Base-by-base conservation (phyloP, 768 basidiomycete species). In the Psilocybe cyanescens region DNA sequence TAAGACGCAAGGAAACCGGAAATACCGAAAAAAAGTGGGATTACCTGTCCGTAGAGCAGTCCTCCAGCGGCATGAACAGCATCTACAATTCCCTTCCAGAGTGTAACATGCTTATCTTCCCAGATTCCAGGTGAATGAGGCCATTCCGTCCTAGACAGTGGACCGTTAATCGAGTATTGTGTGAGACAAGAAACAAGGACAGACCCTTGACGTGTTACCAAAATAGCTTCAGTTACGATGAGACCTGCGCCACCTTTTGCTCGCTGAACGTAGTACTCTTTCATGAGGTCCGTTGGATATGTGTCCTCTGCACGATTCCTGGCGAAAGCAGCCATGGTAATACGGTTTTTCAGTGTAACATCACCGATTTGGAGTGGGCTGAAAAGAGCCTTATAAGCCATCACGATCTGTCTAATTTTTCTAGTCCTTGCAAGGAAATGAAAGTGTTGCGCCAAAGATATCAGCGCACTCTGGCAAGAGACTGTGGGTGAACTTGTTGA, bases 51-150 rank as follows among this genome's bases (percentile, higher is more conserved):
- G 50, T 81, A 82, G 19, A 85, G 80, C 28, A 72, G 62, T 6
- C 78, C 75, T 7, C 80, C 81, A 35, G 77, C 79, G 7, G 69
- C 66, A 64, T 86, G 83, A 8, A 86, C 81, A 1, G 75, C 76
- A 52, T 81, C 80, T 1, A 74, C 78, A 53, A 86, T 71, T 49
- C 74, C 76, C 60, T 76, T 81, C 82, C 83, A 84, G 5, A 69
- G 81, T 16, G 63, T 63, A 11, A 80, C 72, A 60, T 83, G 81
- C 33, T 79, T 76, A 12, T 73, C 62, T 59, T 69, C 78, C 81
- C 81, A 83, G 29, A 83, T 76, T 6, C 83, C 83, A 17, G 81
- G 81, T 1, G 77, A 76, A 61, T 76, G 67, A 14, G 71, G 74
- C 78, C 78, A 82, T 61, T 80, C 78, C 6, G 80, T 74, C 4